These are phyloP conservation scores for Euryodendron excelsum DNA, from an alignment of 148 eudicot species.

Conservation along the genomic window DNA sequence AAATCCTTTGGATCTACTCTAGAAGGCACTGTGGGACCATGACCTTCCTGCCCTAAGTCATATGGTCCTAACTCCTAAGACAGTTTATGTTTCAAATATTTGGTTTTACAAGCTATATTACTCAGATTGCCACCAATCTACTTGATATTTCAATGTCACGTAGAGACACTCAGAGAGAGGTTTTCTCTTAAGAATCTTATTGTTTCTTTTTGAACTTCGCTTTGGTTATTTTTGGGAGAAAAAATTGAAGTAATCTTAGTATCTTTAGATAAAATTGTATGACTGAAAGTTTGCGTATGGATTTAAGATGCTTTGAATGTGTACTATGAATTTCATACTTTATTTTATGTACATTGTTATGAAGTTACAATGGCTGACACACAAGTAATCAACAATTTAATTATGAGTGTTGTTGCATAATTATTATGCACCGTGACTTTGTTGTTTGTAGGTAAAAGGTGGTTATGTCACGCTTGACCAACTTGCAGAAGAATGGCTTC, in stretches of 20 bases:
- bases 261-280: neutral
- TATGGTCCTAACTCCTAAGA: neutral
- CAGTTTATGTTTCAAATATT: constrained; percentile 1
- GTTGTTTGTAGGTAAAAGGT: constrained; percentile 66
- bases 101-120: neutral
- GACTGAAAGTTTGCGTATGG: neutral
- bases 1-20: neutral
- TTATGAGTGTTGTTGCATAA: neutral
- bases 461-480: constrained; percentile 53
- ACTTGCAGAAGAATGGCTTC: constrained; percentile 86
- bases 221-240: neutral
- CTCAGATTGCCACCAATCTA: neutral
- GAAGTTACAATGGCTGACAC: neutral
- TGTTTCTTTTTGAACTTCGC: neutral
- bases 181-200: neutral
- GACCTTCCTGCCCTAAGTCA: neutral
- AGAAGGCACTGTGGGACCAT: neutral
- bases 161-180: neutral
- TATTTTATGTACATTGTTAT: neutral
- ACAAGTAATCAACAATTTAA: neutral
- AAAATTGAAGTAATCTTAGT: neutral
- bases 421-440: neutral
- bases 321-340: neutral
- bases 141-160: neutral
- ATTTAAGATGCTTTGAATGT: neutral